These are phyloP conservation scores for Ceriops zippeliana DNA, from an alignment of 345 rosid species.

Conservation along the genomic window DNA sequence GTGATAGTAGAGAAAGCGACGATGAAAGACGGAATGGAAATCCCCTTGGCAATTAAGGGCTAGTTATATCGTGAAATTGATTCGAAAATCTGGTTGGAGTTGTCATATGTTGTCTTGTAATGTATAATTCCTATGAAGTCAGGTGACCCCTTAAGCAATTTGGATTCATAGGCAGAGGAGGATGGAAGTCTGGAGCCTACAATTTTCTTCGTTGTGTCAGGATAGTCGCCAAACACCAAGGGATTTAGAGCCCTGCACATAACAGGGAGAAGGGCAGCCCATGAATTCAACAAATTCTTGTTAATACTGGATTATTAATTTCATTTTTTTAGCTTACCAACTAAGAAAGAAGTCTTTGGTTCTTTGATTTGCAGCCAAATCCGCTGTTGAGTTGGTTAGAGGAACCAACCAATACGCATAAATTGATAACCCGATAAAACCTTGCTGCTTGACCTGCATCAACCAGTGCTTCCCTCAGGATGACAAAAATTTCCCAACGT, in stretches of 20 bases:
- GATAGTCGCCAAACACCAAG: constrained; percentile 72
- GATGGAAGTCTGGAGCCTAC: constrained; percentile 61
- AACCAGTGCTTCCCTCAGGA: no score
- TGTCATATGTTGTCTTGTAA: constrained; percentile 33
- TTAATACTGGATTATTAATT: neutral
- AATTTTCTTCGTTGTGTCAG: constrained; percentile 51
- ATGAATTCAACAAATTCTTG: neutral
- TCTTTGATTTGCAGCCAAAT: constrained; percentile 35
- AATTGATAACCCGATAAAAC: no score
- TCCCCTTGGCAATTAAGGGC: no score
- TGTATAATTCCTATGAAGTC: constrained; percentile 61
- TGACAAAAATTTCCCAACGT: no score
- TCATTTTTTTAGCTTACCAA: constrained; percentile 30
- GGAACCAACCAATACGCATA: no score
- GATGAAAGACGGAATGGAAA: no score
- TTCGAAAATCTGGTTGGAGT: neutral
- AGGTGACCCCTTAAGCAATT: constrained; percentile 51
- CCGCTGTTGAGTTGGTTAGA: constrained; percentile 23
- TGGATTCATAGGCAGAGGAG: constrained; percentile 51
- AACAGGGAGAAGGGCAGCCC: neutral
- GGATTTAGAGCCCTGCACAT: constrained; percentile 57
- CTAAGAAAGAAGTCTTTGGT: constrained; percentile 35
- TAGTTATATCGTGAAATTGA: no score
- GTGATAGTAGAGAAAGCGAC: no score
- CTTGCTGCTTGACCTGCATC: no score